Conservation (phyloP, 2,329 filamentous ascomycete genomes). For the Neodidymelliopsis sp. region DNA sequence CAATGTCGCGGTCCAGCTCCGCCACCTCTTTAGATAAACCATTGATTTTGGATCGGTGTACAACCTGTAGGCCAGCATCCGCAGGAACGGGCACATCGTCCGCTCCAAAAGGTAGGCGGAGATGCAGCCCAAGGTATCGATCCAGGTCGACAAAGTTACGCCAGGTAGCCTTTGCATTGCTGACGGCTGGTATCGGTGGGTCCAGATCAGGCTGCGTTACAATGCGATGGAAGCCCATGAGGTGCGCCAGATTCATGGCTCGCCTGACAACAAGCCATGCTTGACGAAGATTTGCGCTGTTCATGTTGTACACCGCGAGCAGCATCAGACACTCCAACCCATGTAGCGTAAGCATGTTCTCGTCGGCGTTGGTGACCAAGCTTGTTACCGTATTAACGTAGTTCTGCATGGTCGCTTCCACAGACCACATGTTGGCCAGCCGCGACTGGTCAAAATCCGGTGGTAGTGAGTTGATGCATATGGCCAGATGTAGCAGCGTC, state of each 20-base stretch:
- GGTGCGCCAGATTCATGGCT: constrained; percentile 44
- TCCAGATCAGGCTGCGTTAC: constrained; percentile 29
- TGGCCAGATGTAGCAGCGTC: constrained; percentile 45
- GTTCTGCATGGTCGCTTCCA: constrained; percentile 44
- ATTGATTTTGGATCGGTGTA: constrained; percentile 37
- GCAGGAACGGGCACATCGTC: constrained; percentile 40
- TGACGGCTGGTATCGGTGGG: constrained; percentile 36
- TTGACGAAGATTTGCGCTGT: constrained; percentile 41
- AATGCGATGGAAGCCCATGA: constrained; percentile 49
- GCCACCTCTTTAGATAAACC: constrained; percentile 33
- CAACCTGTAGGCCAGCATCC: constrained; percentile 26
- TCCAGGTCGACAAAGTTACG: constrained; percentile 42
- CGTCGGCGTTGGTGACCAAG: constrained; percentile 42
- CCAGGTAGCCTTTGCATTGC: constrained; percentile 41
- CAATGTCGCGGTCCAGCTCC: constrained; percentile 41
- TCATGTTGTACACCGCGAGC: constrained; percentile 41
- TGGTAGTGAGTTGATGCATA: constrained; percentile 44
- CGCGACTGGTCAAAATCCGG: constrained; percentile 41
- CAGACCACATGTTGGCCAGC: constrained; percentile 39
- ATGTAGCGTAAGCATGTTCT: constrained; percentile 46
- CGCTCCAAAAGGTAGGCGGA: constrained; percentile 45
- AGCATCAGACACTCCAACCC: constrained; percentile 45
- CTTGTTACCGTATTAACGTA: constrained; percentile 43
- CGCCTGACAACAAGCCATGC: constrained; percentile 45
- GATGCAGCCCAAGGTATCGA: constrained; percentile 43